Percentiles rank a stretch among this genome's conserved stretches.
phyloP scores from a whole-genome alignment of 352 stramenopile species.

The Globisporangium cederbergense region DNA sequence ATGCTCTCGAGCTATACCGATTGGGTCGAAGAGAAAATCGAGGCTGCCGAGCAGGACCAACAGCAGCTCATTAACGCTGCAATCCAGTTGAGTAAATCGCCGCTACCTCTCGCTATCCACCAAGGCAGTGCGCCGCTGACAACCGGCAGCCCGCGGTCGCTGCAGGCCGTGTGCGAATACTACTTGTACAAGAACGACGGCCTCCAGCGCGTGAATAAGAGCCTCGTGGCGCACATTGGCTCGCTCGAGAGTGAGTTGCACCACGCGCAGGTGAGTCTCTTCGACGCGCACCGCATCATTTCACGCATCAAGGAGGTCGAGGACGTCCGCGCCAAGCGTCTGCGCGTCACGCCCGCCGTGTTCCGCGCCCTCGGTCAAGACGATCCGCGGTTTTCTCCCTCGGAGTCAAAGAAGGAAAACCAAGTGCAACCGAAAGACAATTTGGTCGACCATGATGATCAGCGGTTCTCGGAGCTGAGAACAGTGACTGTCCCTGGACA shows the following conservation, averaged over 20 bases:
- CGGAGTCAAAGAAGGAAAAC: no score
- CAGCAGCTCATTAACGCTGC: background rate
- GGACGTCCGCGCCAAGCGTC: conserved; percentile 2
- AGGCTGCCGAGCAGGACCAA: background rate
- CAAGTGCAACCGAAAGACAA: no score
- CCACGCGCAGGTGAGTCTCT: conserved; percentile 4
- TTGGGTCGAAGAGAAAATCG: conserved; percentile 7
- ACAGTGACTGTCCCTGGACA: no score
- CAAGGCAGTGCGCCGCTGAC: background rate
- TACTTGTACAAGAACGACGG: conserved; percentile 15
- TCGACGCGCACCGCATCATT: conserved; percentile 13
- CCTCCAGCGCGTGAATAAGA: conserved; percentile 11
- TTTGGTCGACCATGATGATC: no score
- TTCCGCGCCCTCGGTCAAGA: conserved; percentile 1
- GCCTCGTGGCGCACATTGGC: conserved; percentile 16
- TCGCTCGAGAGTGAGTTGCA: conserved; percentile 11
- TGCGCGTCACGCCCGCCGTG: background rate
- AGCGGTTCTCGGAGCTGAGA: background rate
- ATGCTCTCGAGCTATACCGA: conserved; percentile 18
- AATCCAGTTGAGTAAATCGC: background rate
- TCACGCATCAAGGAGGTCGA: conserved; percentile 15
- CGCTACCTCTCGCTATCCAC: background rate
- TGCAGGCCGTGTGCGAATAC: conserved; percentile 8
- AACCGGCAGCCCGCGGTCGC: background rate
- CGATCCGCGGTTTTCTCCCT: background rate